A percentile compares a stretch with the other conserved stretches of the same genome.
phyloP scores from a whole-genome alignment of 2,329 filamentous ascomycete species.

The Epichloe gansuensis region DNA sequence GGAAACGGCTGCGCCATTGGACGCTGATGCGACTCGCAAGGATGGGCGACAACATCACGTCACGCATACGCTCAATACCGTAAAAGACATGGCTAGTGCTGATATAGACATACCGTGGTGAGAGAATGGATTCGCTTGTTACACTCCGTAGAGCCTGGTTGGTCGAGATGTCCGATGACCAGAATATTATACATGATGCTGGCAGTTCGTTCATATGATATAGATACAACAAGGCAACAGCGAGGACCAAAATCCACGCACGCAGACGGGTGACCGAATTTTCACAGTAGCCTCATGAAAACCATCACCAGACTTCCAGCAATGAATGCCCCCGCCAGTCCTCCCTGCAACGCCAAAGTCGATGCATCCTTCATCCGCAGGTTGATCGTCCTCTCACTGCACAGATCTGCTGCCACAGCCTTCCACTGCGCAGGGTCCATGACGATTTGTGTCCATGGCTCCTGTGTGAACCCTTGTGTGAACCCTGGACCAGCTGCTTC shows the following conservation, averaged over 20 bases:
- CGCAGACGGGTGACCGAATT: conserved; percentile 7
- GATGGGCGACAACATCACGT: too few species aligned
- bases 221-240: background rate
- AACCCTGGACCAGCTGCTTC: background rate
- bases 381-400: conserved; percentile 51
- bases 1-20: too few species aligned
- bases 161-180: background rate
- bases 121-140: background rate
- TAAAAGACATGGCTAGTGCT: too few species aligned
- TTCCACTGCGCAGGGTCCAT: conserved; percentile 34
- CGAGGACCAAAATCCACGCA: conserved; percentile 10
- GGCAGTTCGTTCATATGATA: background rate
- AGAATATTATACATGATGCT: background rate
- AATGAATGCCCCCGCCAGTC: conserved; percentile 50
- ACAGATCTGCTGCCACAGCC: conserved; percentile 42
- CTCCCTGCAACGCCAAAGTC: conserved; percentile 55
- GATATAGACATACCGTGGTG: too few species aligned
- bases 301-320: conserved; percentile 42
- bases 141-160: background rate
- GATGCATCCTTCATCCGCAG: conserved; percentile 60
- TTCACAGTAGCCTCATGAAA: conserved; percentile 21
- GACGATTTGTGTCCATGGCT: conserved; percentile 32
- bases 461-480: background rate
- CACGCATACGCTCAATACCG: too few species aligned
- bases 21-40: too few species aligned